Base-by-base conservation (phyloP, 805 yeast genomes). In the Candida takata region DNA sequence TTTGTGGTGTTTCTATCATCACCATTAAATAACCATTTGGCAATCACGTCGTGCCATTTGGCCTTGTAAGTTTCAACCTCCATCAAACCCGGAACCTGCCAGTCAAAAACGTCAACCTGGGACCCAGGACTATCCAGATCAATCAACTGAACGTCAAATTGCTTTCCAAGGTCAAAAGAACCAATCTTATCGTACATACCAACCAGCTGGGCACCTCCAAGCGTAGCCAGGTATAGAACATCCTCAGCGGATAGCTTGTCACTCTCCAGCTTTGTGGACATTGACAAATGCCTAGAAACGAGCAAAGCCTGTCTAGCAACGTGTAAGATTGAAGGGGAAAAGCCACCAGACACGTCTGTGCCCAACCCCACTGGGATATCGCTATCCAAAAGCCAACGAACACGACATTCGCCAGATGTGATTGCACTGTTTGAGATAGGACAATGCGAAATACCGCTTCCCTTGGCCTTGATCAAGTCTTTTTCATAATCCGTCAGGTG, bases 1-100 rank as follows among this genome's bases (percentile, higher is more conserved):
- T 67, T 67, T 6, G 62, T 52, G 24, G 90, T 77, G 55, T 92
- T 92, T 52, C 97, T 71, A 57, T 92, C 97, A 60, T 92, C 98
- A 14, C 97, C 97, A 40, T 77, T 73, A 57, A 86, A 92, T 8
- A 90, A 64, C 98, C 98, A 92, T 57, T 86, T 87, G 41, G 84
- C 84, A 4, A 87, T 56, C 36, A 84, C 51, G 51, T 81, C 74
- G 20, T 63, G 64, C 54, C 78, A 65, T 41, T 67, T 70, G 13
- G 48, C 45, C 66, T 58, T 41, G 12, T 64, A 67, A 16, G 39
- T 37, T 6, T 30, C 30, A 16, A 35, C 12, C 10, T 43, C 41
- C 10, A 13, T 11, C 11, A 13, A 19, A 6, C 26, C 18, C 1
- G 80, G 77, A n/a, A 60, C 43, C 51, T 82, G 88, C 81, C 87